Base-by-base conservation (phyloP, 225 moss, liverwort and hornwort genomes). In the Straminergon stramineum region DNA sequence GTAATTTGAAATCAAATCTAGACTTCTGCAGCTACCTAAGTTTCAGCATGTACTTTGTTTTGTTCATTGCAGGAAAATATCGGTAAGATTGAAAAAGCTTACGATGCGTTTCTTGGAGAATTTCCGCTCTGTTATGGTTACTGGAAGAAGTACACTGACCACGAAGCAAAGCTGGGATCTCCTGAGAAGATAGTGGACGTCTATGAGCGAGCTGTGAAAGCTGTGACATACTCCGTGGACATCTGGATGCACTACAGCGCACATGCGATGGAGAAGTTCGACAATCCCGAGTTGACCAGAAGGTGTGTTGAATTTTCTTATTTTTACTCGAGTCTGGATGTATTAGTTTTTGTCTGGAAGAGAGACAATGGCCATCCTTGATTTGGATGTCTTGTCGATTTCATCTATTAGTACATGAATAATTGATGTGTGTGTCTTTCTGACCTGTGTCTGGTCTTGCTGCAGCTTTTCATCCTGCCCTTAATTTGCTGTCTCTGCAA, bases 371-470 rank as follows among this genome's bases (percentile, higher is more conserved):
- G 94, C 89, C 95, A 96, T 98, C 98, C 96, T 95, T 95, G 91
- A 88, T 93, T 89, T 88, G 92, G 93, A 90, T 91, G 92, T 90
- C 92, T 83, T 90, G 89, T 90, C 88, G 82, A 91, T 91, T 92
- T 91, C 90, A 90, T 93, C 87, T 90, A 89, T 73, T 91, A 92
- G 88, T 88, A 90, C 89, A 86, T 93, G 87, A 94, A 92, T 91
- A 92, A 92, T 80, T 92, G 92, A 89, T 96, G 94, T 96, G 91
- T 94, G 93, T 96, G 95, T 95, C 92, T 94, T 97, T 97, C 96
- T 99, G 94, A 99, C 96, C 95, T 92, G 95, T 96, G 96, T 94
- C 94, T 99, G 97, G 93, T 95, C 97, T 97, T 99, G 95, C 97
- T 99, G 97, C 97, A 99, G 97, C 98, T 97, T 97, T 95, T 91